Base-by-base conservation (phyloP, 805 yeast genomes). In the Saccharomycopsis olivae region DNA sequence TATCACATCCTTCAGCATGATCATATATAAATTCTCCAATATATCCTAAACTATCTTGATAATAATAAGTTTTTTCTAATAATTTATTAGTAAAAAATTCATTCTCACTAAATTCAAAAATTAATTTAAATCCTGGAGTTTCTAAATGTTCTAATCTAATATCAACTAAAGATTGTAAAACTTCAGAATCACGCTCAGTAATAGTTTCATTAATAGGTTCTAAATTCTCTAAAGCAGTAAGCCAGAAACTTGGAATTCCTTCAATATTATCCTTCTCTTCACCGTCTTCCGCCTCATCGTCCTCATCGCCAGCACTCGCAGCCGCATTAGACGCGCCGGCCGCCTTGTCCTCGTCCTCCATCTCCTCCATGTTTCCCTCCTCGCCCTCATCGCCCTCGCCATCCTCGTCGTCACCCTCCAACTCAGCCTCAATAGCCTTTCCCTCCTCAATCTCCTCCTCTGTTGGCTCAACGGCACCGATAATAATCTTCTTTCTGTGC, bases 21-120 rank as follows among this genome's bases (percentile, higher is more conserved):
- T 89, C 96, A 61, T 89, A 92, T 51, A 92, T 87, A 59, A 85
- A 89, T 60, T 92, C 98, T 24, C 98, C 96, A 23, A 88, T 78
- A 61, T 86, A 85, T 17, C 95, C 96, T 51, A 87, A 69, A 62
- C 89, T 95, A 46, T 84, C 86, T 63, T 86, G 95, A 65, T 92
- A 92, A 64, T 75, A 88, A 62, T 92, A 92, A 5, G 94, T 78
- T 68, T 92, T 92, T 47, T 81, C 69, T 52, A 92, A 71, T 40
- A 65, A 63, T 50, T 64, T 68, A 64, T 89, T 84, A 47, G 75
- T 65, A 66, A 92, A 87, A 59, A 68, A 86, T 25, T 79, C 79
- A 61, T 88, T 88, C 37, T 66, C 66, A 47, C 66, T 69, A 60
- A 92, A 92, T 57, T 78, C 85, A 58, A 92, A 92, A 38, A 80